Percentiles rank a stretch among this genome's conserved stretches.
phyloP scores from a whole-genome alignment of 73 alveolate species.

The Paramecium sexaurelia region DNA sequence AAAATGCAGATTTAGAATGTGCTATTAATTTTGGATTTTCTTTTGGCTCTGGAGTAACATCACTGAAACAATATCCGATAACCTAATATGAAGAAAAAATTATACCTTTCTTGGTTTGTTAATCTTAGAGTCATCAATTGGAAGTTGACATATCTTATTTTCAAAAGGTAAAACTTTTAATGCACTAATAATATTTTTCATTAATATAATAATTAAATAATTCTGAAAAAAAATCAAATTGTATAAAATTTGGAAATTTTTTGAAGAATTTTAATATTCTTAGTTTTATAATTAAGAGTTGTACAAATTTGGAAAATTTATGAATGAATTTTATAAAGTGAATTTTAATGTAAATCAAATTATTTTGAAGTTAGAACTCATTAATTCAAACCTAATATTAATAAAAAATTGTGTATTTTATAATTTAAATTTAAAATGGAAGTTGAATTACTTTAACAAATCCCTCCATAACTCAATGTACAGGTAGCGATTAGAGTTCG shows the following conservation, averaged over 20 bases:
- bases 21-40: constrained; percentile 49
- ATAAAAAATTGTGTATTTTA: background rate
- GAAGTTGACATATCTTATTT: constrained; percentile 8
- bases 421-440: constrained; percentile 46
- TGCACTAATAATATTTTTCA: background rate
- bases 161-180: constrained; percentile 23
- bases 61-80: background rate
- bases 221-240: too few relatives aligned
- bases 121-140: constrained; percentile 14
- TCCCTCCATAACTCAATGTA: constrained; percentile 65
- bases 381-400: background rate
- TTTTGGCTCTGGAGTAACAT: background rate
- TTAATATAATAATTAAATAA: too few relatives aligned
- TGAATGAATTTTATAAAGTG: too few relatives aligned
- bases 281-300: too few relatives aligned
- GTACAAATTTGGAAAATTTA: too few relatives aligned
- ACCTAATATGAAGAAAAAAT: background rate
- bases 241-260: too few relatives aligned
- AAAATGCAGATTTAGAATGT: background rate
- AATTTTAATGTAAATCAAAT: too few relatives aligned
- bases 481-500: constrained; percentile 94
- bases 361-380: background rate
- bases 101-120: constrained; percentile 22
- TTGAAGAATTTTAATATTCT: too few relatives aligned
- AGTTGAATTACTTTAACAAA: constrained; percentile 67